Conservation (phyloP, 23 red algal genomes). For the Gracilariopsis chorda region DNA sequence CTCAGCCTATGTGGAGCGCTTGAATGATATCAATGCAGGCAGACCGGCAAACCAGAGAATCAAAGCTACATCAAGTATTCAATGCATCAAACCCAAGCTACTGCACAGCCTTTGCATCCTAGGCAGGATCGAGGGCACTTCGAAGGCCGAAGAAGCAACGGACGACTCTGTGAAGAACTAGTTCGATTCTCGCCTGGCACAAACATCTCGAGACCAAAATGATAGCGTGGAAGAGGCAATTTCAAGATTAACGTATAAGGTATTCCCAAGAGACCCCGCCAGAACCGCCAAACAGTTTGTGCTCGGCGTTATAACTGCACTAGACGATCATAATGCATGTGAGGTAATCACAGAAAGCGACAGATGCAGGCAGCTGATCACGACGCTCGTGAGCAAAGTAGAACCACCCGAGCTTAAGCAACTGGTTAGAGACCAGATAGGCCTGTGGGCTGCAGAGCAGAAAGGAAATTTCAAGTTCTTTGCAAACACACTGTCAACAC, state of each 20-base stretch:
- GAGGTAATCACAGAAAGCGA: no score
- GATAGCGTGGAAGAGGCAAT: background rate
- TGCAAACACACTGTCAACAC: no score
- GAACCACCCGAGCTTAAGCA: no score
- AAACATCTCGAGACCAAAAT: background rate
- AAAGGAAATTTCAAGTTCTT: no score
- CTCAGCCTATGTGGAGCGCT: background rate
- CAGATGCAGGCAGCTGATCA: no score
- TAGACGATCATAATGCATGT: constrained; percentile 33
- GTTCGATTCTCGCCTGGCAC: background rate
- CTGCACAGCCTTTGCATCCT: constrained; percentile 28
- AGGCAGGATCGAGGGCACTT: background rate
- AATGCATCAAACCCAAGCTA: background rate
- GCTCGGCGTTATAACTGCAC: constrained; percentile 8
- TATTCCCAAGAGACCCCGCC: background rate
- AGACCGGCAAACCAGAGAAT: no score
- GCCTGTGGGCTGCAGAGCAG: no score
- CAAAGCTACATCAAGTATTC: background rate
- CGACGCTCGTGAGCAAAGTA: no score
- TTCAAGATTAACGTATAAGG: no score
- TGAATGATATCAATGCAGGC: background rate
- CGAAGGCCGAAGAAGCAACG: background rate
- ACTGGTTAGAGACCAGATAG: no score
- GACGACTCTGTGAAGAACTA: background rate
- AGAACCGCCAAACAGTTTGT: constrained; percentile 14